Percentiles rank a stretch among this genome's conserved stretches.
These are phyloP conservation scores for Fusarium piperis DNA, from an alignment of 2,329 filamentous ascomycete genomes.

Conservation along the genomic window DNA sequence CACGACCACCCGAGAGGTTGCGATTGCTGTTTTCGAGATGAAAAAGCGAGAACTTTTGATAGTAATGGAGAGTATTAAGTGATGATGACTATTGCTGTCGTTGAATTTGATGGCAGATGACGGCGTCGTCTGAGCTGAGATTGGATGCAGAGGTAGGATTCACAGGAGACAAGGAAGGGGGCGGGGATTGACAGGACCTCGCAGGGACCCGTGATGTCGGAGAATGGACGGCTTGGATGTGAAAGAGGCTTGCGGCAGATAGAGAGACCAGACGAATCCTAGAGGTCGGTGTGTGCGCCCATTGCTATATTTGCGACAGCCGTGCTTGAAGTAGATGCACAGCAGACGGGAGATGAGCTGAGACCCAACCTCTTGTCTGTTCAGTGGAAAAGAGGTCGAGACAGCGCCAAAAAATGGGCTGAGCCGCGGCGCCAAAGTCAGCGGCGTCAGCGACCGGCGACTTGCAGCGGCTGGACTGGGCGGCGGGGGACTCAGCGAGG, in stretches of 20 bases:
- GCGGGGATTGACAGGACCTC: constrained; percentile 23
- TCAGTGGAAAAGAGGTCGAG: neutral
- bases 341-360: neutral
- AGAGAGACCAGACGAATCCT: constrained; percentile 17
- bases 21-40: neutral
- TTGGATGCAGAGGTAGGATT: constrained; percentile 3
- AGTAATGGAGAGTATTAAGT: neutral
- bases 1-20: constrained; percentile 25
- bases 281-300: constrained; percentile 7
- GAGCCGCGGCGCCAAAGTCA: neutral
- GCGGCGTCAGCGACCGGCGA: neutral
- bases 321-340: constrained; percentile 6
- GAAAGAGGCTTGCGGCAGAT: constrained; percentile 20
- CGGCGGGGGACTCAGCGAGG: neutral
- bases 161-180: neutral
- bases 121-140: neutral
- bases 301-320: constrained; percentile 39
- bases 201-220: constrained; percentile 6
- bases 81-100: neutral
- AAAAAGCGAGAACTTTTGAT: neutral
- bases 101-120: neutral
- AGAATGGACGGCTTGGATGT: neutral
- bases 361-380: neutral
- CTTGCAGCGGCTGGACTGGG: neutral
- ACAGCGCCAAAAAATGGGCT: neutral